Conservation (phyloP, 257 asterid genomes). For the Lycium barbarum region DNA sequence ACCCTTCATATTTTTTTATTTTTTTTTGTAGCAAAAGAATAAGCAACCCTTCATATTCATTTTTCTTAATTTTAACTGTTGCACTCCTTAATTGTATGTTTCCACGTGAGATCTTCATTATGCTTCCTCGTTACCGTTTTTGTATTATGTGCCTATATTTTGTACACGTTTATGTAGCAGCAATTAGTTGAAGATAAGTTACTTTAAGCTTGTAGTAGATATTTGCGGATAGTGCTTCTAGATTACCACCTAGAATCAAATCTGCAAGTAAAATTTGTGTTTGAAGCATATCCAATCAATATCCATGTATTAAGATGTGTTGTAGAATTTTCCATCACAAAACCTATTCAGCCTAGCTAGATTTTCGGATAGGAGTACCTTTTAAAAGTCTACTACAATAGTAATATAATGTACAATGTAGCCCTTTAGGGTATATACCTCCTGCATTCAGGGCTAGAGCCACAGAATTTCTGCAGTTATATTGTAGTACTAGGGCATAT, state of each 20-base stretch:
- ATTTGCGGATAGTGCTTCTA: background rate
- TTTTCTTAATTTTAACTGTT: background rate
- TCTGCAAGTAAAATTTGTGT: background rate
- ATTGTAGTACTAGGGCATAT: too few relatives aligned
- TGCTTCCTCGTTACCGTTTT: background rate
- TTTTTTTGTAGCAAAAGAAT: too few relatives aligned
- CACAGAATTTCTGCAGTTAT: background rate
- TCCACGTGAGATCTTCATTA: background rate
- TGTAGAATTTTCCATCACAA: background rate
- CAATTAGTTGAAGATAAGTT: background rate
- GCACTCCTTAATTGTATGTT: background rate
- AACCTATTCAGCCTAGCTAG: slow-evolving; percentile 4
- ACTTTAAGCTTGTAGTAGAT: background rate
- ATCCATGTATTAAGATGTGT: background rate
- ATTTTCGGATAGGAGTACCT: background rate
- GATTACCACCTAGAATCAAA: background rate
- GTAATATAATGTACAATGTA: background rate
- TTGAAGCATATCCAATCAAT: background rate
- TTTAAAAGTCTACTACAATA: background rate
- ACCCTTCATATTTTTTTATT: too few relatives aligned
- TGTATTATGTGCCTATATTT: background rate
- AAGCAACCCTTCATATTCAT: too few relatives aligned
- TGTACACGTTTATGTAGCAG: background rate
- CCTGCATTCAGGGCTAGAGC: background rate
- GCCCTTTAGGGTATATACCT: background rate